Percentiles rank a stretch among this genome's conserved stretches.
Evolutionary conservation across 116 monocot genomes (phyloP).

Genomic region (Iris pallida): DNA sequence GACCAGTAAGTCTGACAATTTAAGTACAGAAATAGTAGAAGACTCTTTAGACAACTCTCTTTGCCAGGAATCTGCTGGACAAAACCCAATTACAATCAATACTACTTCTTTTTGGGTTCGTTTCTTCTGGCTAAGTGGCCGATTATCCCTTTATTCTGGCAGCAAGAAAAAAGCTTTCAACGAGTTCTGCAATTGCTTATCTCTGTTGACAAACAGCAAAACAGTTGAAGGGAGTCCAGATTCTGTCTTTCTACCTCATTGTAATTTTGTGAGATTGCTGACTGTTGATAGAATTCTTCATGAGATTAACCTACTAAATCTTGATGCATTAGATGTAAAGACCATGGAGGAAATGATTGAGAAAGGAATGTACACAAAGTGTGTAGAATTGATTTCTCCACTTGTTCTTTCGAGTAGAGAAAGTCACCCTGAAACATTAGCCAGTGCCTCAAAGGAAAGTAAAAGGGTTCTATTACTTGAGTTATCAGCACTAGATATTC

Average conservation of each 20-base stretch:
- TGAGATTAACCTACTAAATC: constrained; percentile 71
- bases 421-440: constrained; percentile 32
- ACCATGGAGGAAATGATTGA: constrained; percentile 49
- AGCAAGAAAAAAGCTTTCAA: constrained; percentile 55
- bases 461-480: constrained; percentile 42
- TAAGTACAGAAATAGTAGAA: not conserved
- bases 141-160: constrained; percentile 61
- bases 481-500: constrained; percentile 65
- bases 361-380: constrained; percentile 60
- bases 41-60: constrained; percentile 3
- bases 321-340: constrained; percentile 43
- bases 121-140: constrained; percentile 86
- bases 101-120: constrained; percentile 60
- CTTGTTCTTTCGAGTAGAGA: constrained; percentile 61
- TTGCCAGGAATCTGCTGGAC: constrained; percentile 16
- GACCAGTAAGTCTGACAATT: constrained; percentile 4
- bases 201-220: constrained; percentile 44
- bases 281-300: constrained; percentile 57
- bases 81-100: constrained; percentile 11
- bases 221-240: constrained; percentile 23
- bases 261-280: constrained; percentile 53
- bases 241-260: constrained; percentile 60
- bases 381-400: constrained; percentile 62
- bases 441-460: constrained; percentile 29
- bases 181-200: constrained; percentile 57